Evolutionary conservation across 2,329 filamentous ascomycete genomes (phyloP), one percentile per base, ranked within the genome.

Genomic region (Celoporthe dispersa): DNA sequence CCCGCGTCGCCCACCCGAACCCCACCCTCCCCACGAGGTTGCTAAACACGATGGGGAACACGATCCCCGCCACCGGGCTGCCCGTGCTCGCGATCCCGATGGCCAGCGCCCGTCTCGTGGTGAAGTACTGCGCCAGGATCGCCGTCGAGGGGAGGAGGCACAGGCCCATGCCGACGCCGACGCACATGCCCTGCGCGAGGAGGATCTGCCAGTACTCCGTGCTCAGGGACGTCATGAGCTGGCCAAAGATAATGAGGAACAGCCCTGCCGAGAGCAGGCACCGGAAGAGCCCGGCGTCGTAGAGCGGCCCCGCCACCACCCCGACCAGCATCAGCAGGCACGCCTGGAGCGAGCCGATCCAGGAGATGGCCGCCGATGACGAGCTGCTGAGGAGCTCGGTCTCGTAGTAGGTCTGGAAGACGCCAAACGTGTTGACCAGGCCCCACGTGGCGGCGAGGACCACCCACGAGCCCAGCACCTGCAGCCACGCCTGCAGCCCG

Each of bases 141-240:
- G 79, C 78, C 16, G 80, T 77, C 19, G 76, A 75, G 3, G 81
- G 80, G 31, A 81, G 73, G 31, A 80, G 81, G 25, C 75, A 70
- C 28, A 78, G 75, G 28, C 80, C 79, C 64, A 78, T 78, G 55
- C 81, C 81, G 2, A 81, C 64, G 53, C 81, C 81, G 28, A 80
- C 72, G 73, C 79, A 80, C n/a, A 83, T 65, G 7, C 78, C 81
- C 72, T 83, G 80, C 0, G 80, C 76, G 16, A 83, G 76, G 48
- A 83, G 69, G 35, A 82, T 70, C 33, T 82, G 84, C 75, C 81
- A 86, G 75, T 84, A 86, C 28, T 78, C 71, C 0, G 77, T 79
- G 73, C 79, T 81, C 35, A 86, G 76, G n/a, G 80, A 82, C 2
- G 80, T 79, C 78, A 85, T 81, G 75, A 86, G 82, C 71, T 82